These are phyloP conservation scores for Mucor lusitanicus DNA, from an alignment of 371 early-diverging fungal species.

Conservation along the genomic window DNA sequence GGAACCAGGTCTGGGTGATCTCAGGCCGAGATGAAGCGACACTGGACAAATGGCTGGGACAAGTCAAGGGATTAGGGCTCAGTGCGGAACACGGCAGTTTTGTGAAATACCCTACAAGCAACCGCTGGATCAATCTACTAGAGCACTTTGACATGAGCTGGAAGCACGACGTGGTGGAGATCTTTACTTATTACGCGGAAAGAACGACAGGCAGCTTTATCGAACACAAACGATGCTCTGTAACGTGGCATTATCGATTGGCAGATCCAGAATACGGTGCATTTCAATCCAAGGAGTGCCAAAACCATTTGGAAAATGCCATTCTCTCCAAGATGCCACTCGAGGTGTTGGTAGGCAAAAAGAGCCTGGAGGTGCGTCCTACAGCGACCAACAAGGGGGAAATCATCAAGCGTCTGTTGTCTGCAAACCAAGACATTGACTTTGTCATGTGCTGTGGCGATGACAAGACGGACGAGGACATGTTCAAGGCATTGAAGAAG, in stretches of 20 bases:
- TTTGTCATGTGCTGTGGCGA: slow-evolving; percentile 94
- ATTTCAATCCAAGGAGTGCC: slow-evolving; percentile 90
- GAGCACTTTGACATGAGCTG: slow-evolving; percentile 84
- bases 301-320: slow-evolving; percentile 87
- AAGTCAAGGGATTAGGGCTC: slow-evolving; percentile 77
- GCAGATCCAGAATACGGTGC: slow-evolving; percentile 87
- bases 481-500: slow-evolving; percentile 73
- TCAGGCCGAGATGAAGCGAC: slow-evolving; percentile 89
- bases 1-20: slow-evolving; percentile 91
- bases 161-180: slow-evolving; percentile 84
- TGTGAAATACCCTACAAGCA: slow-evolving; percentile 52
- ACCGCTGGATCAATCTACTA: slow-evolving; percentile 78
- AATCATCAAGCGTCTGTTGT: slow-evolving; percentile 83
- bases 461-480: slow-evolving; percentile 95
- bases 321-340: slow-evolving; percentile 89
- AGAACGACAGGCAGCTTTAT: slow-evolving; percentile 85
- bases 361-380: slow-evolving; percentile 93
- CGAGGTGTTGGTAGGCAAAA: slow-evolving; percentile 94
- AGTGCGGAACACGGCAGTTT: slow-evolving; percentile 79
- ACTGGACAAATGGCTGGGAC: slow-evolving; percentile 84
- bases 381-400: slow-evolving; percentile 87
- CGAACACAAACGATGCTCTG: slow-evolving; percentile 80
- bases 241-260: slow-evolving; percentile 92
- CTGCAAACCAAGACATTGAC: slow-evolving; percentile 60
- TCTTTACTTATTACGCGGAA: slow-evolving; percentile 90